These are phyloP conservation scores for Phytophthora foliorum DNA, from an alignment of 352 stramenopile species.

Conservation along the genomic window DNA sequence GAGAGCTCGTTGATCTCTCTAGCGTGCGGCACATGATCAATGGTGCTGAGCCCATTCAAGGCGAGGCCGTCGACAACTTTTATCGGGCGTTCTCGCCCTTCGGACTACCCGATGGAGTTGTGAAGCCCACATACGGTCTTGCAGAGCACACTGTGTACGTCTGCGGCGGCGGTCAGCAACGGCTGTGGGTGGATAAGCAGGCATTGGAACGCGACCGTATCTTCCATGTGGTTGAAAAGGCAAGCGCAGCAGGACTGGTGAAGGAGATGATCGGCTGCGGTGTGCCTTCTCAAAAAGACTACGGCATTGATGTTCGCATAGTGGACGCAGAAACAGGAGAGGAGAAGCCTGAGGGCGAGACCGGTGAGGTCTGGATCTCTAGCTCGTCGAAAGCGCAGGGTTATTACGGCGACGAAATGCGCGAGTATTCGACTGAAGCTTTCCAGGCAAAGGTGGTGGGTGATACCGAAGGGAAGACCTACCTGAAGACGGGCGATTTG, in stretches of 20 bases:
- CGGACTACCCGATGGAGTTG: conserved; percentile 86
- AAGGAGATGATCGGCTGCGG: conserved; percentile 96
- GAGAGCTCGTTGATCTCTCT: conserved; percentile 88
- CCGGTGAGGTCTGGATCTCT: conserved; percentile 92
- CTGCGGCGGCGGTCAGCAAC: conserved; percentile 92
- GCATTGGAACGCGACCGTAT: conserved; percentile 88
- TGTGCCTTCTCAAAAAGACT: conserved; percentile 79
- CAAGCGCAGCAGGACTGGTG: conserved; percentile 9
- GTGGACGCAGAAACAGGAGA: conserved; percentile 85
- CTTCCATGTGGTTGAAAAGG: conserved; percentile 52
- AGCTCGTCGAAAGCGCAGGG: conserved; percentile 93
- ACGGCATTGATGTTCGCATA: conserved; percentile 95
- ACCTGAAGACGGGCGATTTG: conserved; percentile 97
- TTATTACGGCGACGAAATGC: conserved; percentile 92
- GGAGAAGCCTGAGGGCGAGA: conserved; percentile 59
- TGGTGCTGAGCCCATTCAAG: conserved; percentile 97
- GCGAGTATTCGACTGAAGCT: conserved; percentile 80
- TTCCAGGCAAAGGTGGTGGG: conserved; percentile 90
- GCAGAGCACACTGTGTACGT: conserved; percentile 99
- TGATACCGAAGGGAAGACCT: conserved; percentile 56
- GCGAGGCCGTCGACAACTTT: conserved; percentile 88
- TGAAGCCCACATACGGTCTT: conserved; percentile 99
- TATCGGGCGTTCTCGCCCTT: conserved; percentile 91
- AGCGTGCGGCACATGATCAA: conserved; percentile 98
- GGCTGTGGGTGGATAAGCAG: conserved; percentile 91